A percentile compares a stretch with the other conserved stretches of the same genome.
Conservation (phyloP, 2,329 filamentous ascomycete species). For the Pseudopyrenochaeta lycopersici region DNA sequence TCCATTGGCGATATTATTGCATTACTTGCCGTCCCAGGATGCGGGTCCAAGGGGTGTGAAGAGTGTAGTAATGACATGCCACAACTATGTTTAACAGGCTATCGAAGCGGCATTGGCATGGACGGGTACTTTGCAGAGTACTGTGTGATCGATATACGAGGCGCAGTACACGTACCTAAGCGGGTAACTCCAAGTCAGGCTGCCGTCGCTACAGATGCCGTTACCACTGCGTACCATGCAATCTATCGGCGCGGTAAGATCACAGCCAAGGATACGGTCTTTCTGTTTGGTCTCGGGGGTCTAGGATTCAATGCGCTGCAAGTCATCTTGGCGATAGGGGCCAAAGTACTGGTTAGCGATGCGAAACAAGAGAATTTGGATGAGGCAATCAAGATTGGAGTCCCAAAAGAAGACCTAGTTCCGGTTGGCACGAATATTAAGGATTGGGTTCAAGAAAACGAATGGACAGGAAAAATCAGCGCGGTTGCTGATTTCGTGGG, state of each 20-base stretch:
- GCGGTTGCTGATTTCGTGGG: constrained; percentile 32
- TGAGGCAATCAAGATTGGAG: constrained; percentile 22
- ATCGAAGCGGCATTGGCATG: constrained; percentile 27
- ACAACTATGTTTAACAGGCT: constrained; percentile 20
- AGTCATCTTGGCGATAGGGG: constrained; percentile 24
- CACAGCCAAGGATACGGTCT: constrained; percentile 20
- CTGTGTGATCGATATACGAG: constrained; percentile 23
- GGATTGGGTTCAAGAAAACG: constrained; percentile 27
- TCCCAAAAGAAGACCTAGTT: constrained; percentile 19
- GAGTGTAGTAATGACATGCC: constrained; percentile 22
- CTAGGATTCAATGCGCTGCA: constrained; percentile 33
- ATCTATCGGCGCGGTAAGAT: constrained; percentile 26
- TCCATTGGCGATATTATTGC: constrained; percentile 23
- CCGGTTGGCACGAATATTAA: constrained; percentile 20
- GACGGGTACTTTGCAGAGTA: constrained; percentile 28
- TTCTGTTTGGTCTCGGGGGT: constrained; percentile 31
- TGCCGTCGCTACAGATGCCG: constrained; percentile 30
- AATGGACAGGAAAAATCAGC: constrained; percentile 25
- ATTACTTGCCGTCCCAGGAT: constrained; percentile 25
- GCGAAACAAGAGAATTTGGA: constrained; percentile 33
- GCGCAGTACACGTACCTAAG: constrained; percentile 20
- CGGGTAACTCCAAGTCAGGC: constrained; percentile 26
- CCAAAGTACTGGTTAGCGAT: constrained; percentile 28
- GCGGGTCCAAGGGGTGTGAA: constrained; percentile 19
- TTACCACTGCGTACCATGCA: constrained; percentile 33